A percentile compares a stretch with the other conserved stretches of the same genome.
Evolutionary conservation across 2,329 filamentous ascomycete genomes (phyloP).

Genomic region (Furcasterigmium furcatum): DNA sequence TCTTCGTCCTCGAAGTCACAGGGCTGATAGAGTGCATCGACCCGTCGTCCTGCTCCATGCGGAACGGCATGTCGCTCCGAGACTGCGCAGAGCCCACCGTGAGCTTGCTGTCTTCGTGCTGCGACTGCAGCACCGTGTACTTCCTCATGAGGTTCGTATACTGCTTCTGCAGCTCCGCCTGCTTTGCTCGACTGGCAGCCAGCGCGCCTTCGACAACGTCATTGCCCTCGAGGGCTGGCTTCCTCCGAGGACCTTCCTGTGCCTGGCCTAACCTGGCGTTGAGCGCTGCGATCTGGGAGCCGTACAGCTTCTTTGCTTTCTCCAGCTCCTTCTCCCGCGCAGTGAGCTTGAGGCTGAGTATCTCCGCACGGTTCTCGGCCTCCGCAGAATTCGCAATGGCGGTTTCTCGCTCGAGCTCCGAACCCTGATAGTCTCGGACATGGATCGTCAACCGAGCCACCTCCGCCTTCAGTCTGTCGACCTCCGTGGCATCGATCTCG

Average conservation of each 20-base stretch:
- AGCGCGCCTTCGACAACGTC: constrained; percentile 40
- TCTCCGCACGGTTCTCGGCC: constrained; percentile 55
- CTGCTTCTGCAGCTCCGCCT: constrained; percentile 51
- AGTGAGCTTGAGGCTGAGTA: constrained; percentile 55
- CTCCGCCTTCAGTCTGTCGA: constrained; percentile 56
- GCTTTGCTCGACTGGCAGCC: constrained; percentile 49
- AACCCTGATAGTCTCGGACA: constrained; percentile 61
- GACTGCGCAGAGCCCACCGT: constrained; percentile 10
- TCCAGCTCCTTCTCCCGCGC: constrained; percentile 45
- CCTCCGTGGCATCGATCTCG: constrained; percentile 57
- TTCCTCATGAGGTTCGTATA: constrained; percentile 46
- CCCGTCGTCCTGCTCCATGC: constrained; percentile 15
- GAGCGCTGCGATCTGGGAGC: constrained; percentile 44
- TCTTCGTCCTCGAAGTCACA: constrained; percentile 29
- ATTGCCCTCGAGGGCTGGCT: constrained; percentile 21
- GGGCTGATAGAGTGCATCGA: constrained; percentile 28
- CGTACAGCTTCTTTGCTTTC: constrained; percentile 37
- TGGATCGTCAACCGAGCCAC: constrained; percentile 57
- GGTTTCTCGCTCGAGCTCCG: constrained; percentile 56
- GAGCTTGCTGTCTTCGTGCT: constrained; percentile 12
- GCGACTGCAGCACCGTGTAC: constrained; percentile 47
- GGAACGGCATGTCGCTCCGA: constrained; percentile 9
- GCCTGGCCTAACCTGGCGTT: constrained; percentile 40
- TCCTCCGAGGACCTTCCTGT: constrained; percentile 21
- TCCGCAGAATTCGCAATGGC: constrained; percentile 56